Percentiles rank a stretch among this genome's conserved stretches.
Evolutionary conservation across 345 rosid genomes (phyloP).

Genomic region (Nephelium lappaceum): DNA sequence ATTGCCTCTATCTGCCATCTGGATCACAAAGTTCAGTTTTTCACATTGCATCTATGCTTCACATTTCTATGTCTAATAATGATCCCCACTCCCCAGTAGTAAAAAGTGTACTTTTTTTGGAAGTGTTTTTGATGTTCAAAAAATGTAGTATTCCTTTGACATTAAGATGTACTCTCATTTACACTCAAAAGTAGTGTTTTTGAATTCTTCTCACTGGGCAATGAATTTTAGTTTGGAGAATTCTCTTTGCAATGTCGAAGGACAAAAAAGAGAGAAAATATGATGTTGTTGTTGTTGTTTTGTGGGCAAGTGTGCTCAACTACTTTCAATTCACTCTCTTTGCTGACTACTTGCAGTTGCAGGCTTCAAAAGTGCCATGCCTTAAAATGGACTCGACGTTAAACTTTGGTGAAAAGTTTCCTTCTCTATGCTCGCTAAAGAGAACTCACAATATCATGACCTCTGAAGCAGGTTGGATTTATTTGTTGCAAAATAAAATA

Average conservation of each 20-base stretch:
- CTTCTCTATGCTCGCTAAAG: neutral
- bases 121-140: neutral
- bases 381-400: neutral
- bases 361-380: conserved; percentile 4
- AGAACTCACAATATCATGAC: neutral
- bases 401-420: neutral
- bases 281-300: neutral
- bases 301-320: neutral
- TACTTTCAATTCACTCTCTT: conserved; percentile 10
- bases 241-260: neutral
- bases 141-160: too few relatives aligned
- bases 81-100: neutral
- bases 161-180: neutral
- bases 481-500: neutral
- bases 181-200: neutral
- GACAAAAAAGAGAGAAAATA: neutral
- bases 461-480: neutral
- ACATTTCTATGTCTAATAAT: neutral
- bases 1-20: conserved; percentile 5
- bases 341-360: neutral
- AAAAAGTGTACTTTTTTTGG: neutral
- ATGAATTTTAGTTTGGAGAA: neutral
- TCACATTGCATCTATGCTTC: neutral
- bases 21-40: neutral
- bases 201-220: neutral